A percentile compares a stretch with the other conserved stretches of the same genome.
These are phyloP conservation scores for Catunica adiposa DNA, from an alignment of 2,329 filamentous ascomycete genomes.

Conservation along the genomic window DNA sequence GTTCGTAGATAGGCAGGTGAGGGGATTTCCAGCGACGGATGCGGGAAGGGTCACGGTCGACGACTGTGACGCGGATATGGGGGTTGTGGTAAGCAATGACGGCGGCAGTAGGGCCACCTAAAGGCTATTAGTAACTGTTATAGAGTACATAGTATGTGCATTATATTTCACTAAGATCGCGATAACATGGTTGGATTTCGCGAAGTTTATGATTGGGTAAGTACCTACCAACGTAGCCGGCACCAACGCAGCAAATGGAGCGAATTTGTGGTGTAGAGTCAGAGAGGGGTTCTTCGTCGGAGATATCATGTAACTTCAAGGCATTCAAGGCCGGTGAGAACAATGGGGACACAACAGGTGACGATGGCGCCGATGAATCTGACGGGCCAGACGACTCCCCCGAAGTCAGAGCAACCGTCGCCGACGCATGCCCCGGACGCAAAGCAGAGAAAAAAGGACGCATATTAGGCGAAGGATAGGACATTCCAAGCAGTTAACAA, in stretches of 20 bases:
- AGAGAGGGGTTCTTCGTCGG: background rate
- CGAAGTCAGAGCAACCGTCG: background rate
- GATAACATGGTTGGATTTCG: too few species aligned
- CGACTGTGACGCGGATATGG: slow-evolving; percentile 53
- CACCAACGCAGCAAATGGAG: slow-evolving; percentile 53
- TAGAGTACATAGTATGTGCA: too few species aligned
- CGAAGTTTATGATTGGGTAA: too few species aligned
- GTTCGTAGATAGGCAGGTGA: slow-evolving; percentile 61
- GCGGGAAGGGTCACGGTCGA: slow-evolving; percentile 48
- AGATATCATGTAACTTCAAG: background rate
- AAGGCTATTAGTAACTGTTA: background rate
- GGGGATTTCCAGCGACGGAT: slow-evolving; percentile 59
- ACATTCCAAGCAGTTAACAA: too few species aligned
- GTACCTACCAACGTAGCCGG: slow-evolving; percentile 55
- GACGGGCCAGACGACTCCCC: background rate
- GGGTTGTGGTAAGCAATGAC: slow-evolving; percentile 61
- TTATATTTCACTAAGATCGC: too few species aligned
- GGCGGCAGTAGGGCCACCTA: slow-evolving; percentile 58
- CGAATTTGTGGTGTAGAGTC: background rate
- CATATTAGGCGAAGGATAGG: too few species aligned
- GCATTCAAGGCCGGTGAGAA: background rate
- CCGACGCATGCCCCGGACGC: background rate
- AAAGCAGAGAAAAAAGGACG: too few species aligned
- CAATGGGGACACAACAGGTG: background rate
- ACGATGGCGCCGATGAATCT: background rate